Percentiles rank a stretch among this genome's conserved stretches.
These are phyloP conservation scores for Piedraia hortae DNA, from an alignment of 2,329 filamentous ascomycete species.

Conservation along the genomic window DNA sequence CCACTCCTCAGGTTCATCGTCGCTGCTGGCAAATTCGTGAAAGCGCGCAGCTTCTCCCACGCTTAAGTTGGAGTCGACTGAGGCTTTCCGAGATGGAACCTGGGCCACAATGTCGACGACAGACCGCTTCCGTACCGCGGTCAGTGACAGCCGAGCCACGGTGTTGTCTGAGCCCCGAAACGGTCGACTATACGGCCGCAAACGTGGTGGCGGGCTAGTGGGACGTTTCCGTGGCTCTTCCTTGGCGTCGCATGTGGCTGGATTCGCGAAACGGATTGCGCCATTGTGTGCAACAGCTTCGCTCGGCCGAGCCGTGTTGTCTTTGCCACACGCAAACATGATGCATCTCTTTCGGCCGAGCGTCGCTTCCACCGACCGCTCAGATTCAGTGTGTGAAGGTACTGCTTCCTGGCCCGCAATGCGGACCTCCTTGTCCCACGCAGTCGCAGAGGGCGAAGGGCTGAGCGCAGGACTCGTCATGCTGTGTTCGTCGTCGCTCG, in stretches of 20 bases:
- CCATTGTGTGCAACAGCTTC: conserved; percentile 26
- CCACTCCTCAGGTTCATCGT: conserved; percentile 72
- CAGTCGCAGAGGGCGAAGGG: conserved; percentile 30
- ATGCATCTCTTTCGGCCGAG: conserved; percentile 66
- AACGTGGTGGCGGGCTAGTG: conserved; percentile 16
- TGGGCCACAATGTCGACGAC: conserved; percentile 4
- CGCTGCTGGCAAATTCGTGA: conserved; percentile 74
- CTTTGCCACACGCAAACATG: conserved; percentile 61
- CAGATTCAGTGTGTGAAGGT: too few relatives aligned
- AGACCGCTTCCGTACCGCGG: conserved; percentile 15
- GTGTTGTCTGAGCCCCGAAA: conserved; percentile 25
- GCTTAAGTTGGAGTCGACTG: conserved; percentile 10
- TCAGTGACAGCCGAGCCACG: conserved; percentile 21
- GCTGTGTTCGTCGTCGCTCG: conserved; percentile 54
- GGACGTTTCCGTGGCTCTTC: conserved; percentile 11
- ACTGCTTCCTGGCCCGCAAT: too few relatives aligned
- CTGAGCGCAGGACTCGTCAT: conserved; percentile 69
- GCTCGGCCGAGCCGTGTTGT: conserved; percentile 11
- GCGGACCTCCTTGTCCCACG: conserved; percentile 6
- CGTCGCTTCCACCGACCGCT: conserved; percentile 32
- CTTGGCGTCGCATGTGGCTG: conserved; percentile 17
- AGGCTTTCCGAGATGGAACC: conserved; percentile 7
- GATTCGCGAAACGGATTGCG: conserved; percentile 48
- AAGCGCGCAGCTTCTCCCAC: conserved; percentile 33
- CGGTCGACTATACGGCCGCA: conserved; percentile 3